phyloP scores from a whole-genome alignment of 148 eudicot species.

The Agrostemma githago region DNA sequence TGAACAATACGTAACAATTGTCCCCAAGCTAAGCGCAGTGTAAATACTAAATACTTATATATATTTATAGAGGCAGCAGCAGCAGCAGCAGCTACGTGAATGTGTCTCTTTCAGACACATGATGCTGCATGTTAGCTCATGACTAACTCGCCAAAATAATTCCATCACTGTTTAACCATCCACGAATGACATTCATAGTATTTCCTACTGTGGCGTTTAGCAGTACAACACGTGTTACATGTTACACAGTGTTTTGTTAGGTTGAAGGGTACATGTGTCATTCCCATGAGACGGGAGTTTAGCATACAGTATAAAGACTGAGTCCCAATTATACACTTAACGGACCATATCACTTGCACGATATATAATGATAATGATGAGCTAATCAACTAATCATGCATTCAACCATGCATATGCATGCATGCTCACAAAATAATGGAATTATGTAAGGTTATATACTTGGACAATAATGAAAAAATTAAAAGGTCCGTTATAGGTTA shows the following conservation, averaged over 20 bases:
- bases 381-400: not conserved
- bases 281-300: not conserved
- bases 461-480: too few relatives aligned
- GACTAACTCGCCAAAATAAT: not conserved
- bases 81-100: not conserved
- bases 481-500: too few relatives aligned
- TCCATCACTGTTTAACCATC: not conserved
- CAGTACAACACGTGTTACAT: not conserved
- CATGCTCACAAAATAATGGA: too few relatives aligned
- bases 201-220: not conserved
- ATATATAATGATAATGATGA: too few relatives aligned
- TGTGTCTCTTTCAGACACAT: not conserved
- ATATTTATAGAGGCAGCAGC: not conserved
- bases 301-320: too few relatives aligned
- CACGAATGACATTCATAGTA: not conserved
- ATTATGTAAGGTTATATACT: too few relatives aligned
- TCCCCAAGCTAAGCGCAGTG: too few relatives aligned
- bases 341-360: not conserved
- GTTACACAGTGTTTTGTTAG: not conserved
- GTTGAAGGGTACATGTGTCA: not conserved
- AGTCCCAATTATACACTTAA: too few relatives aligned
- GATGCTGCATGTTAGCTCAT: constrained; percentile 17
- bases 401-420: not conserved
- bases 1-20: constrained; percentile 11
- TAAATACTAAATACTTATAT: not conserved